phyloP scores from a whole-genome alignment of 805 yeast genomes.

The Trichomonascus vanleenenianus region DNA sequence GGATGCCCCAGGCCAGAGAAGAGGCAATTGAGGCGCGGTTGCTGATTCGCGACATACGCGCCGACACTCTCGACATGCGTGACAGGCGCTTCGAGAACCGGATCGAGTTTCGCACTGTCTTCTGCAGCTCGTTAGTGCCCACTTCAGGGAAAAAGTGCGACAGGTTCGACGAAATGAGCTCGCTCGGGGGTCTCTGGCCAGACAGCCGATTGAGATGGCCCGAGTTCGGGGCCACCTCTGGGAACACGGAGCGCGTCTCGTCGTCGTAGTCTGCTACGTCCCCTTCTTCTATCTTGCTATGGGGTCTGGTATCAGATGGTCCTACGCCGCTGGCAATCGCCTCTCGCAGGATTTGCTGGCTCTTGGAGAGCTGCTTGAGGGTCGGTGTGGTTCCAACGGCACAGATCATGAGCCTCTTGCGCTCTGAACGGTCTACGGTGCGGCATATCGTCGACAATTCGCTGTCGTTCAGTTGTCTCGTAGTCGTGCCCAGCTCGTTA shows the following conservation, averaged over 20 bases:
- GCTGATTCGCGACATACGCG: constrained; percentile 18
- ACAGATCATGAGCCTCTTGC: constrained; percentile 63
- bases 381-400: constrained; percentile 55
- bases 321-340: constrained; percentile 1
- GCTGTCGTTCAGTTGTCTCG: constrained; percentile 56
- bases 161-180: constrained; percentile 79
- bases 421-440: constrained; percentile 62
- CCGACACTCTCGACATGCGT: constrained; percentile 29
- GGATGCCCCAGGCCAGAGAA: constrained; percentile 18
- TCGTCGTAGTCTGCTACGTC: constrained; percentile 10
- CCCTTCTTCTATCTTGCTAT: constrained; percentile 1
- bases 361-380: constrained; percentile 22
- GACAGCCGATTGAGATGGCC: constrained; percentile 10
- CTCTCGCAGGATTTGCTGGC: constrained; percentile 20
- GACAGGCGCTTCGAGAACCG: constrained; percentile 64
- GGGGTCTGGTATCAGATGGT: not conserved
- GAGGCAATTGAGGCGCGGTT: constrained; percentile 18
- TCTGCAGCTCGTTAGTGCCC: constrained; percentile 58
- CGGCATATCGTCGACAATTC: constrained; percentile 80
- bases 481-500: constrained; percentile 43
- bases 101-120: constrained; percentile 77
- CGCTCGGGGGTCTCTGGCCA: constrained; percentile 91
- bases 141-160: constrained; percentile 90
- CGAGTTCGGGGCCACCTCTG: constrained; percentile 3
- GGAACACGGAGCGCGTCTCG: constrained; percentile 5